phyloP scores from a whole-genome alignment of 1,139 yeast genomes.

The Kodamaea derodonti region DNA sequence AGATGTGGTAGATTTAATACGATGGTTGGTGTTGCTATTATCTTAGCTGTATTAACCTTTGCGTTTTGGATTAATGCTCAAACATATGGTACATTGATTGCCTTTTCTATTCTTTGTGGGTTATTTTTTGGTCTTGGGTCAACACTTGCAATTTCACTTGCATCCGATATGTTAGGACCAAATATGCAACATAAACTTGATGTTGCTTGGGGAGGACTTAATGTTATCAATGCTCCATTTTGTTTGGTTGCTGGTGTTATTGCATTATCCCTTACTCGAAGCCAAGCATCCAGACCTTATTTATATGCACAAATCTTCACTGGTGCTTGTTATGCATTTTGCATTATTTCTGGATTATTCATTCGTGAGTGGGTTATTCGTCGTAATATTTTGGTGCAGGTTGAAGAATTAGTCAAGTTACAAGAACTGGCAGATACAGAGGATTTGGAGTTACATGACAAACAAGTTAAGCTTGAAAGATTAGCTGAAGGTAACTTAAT shows the following conservation, averaged over 20 bases:
- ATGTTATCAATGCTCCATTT: slow-evolving; percentile 23
- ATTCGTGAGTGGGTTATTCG: slow-evolving; percentile 2
- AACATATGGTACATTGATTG: slow-evolving; percentile 46
- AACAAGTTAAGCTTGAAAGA: slow-evolving; percentile 1
- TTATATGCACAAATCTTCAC: slow-evolving; percentile 4
- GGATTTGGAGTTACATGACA: background rate
- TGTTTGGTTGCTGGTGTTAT: slow-evolving; percentile 3
- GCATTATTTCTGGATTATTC: background rate
- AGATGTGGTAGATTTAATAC: slow-evolving; percentile 54
- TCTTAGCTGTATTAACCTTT: slow-evolving; percentile 17
- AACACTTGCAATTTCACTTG: slow-evolving; percentile 56
- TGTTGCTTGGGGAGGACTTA: slow-evolving; percentile 58
- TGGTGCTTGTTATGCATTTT: slow-evolving; percentile 1
- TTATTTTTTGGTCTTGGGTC: slow-evolving; percentile 57
- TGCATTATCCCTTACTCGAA: background rate
- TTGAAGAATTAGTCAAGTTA: slow-evolving; percentile 1
- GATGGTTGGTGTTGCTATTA: slow-evolving; percentile 19
- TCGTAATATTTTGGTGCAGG: background rate
- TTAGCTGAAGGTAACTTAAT: background rate
- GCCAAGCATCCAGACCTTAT: slow-evolving; percentile 1
- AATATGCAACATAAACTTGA: slow-evolving; percentile 41
- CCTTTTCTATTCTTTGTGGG: slow-evolving; percentile 51
- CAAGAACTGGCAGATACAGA: background rate
- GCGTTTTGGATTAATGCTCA: slow-evolving; percentile 56
- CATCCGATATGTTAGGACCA: slow-evolving; percentile 45